Base-by-base conservation (phyloP, 345 rosid species). In the Turritis glabra region DNA sequence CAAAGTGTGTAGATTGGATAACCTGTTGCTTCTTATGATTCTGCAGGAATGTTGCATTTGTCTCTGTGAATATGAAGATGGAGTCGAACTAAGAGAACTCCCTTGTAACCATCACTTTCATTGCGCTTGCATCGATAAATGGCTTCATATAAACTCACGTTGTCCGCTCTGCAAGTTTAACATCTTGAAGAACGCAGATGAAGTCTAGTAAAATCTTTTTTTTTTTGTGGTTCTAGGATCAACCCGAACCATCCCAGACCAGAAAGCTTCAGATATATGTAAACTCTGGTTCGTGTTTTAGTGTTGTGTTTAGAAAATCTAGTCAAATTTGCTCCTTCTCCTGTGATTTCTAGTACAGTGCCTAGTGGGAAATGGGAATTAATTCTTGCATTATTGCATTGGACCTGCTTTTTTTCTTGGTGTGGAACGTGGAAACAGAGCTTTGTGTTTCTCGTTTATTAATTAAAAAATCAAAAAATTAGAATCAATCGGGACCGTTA, bases 161-260 rank as follows among this genome's bases (percentile, higher is more conserved):
- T 94, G 98, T 32, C 98, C 98, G 10, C 97, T 94, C 65, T 94
- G 98, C 90, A 94, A 91, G 85, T 89, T 90, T 71, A 87, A 89
- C 81, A 87, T 94, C 77, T 79, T 90, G 82, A 94, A 89, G 96
- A 87, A 76, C 23, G 79, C 41, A 53, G 90, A 86, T 74, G 97
- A 91, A 64, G 93, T 86, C 60, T 90, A 92, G 80, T 48, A 23
- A 62, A 40, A 64, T 48, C 47, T 12, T 47, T 44, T 11, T n/a
- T n/a, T 7, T 33, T 44, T 11, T 22, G 13, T 43, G 61, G 69
- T n/a, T 64, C 14, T 5, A 64, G 3, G 67, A 58, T 67, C 46
- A 21, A 51, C 7, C 17, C 5, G 26, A 46, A 56, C 78, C 23
- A 66, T 41, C 32, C 9, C 23, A 60, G 15, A 50, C 46, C 67